Evolutionary conservation across 345 rosid genomes (phyloP).

Genomic region (Citrus cavaleriei): DNA sequence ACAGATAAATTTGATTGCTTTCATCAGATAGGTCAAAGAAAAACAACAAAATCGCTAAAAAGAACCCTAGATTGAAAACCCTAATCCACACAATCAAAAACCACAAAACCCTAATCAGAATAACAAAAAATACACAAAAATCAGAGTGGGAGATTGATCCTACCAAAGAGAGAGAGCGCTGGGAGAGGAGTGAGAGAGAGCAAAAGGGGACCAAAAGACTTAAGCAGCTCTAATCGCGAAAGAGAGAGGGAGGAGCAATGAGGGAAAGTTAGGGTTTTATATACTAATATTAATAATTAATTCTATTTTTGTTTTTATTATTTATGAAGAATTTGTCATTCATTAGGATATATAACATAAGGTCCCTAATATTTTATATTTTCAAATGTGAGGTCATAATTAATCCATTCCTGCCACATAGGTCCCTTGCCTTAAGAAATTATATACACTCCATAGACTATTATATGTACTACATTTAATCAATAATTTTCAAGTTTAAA

Average conservation of each 20-base stretch:
- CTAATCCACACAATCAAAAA: neutral
- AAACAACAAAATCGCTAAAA: neutral
- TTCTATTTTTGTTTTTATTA: neutral
- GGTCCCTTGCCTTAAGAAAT: neutral
- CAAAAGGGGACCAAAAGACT: neutral
- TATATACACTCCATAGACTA: no score
- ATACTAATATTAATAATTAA: neutral
- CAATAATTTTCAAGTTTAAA: no score
- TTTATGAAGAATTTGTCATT: neutral
- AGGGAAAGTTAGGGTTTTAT: neutral
- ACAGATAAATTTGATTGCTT: neutral
- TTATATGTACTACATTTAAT: no score
- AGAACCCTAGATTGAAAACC: neutral
- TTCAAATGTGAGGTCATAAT: neutral
- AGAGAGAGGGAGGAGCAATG: no score
- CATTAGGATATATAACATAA: neutral
- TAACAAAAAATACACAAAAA: neutral
- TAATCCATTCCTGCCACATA: neutral
- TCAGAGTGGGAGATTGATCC: neutral
- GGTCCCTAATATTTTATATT: neutral
- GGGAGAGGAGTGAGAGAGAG: neutral
- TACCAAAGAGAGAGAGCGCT: slow-evolving; percentile 8
- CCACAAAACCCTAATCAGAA: neutral
- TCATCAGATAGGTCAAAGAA: neutral
- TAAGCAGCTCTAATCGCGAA: neutral